Conservation (phyloP, 1,284 basidiomycete species). For the Uromyces viciae-fabae region DNA sequence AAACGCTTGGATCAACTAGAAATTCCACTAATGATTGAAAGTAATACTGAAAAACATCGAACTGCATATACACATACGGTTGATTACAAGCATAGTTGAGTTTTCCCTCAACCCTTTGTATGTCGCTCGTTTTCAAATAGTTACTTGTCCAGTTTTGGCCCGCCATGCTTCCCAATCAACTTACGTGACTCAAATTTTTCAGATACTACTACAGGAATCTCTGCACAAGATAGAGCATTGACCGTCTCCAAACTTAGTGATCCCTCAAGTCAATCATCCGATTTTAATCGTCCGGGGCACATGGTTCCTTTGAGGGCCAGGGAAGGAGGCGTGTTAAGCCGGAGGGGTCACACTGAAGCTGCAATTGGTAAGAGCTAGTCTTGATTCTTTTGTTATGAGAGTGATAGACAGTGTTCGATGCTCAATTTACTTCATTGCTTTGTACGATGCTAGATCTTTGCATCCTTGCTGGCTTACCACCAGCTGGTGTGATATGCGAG, state of each 20-base stretch:
- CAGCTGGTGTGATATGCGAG: conserved; percentile 86
- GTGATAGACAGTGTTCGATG: background rate
- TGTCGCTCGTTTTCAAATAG: background rate
- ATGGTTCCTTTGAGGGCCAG: conserved; percentile 87
- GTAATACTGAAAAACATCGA: conserved; percentile 83
- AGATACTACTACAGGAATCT: conserved; percentile 94
- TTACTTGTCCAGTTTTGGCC: conserved; percentile 7
- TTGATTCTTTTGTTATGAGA: background rate
- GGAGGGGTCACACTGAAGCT: conserved; percentile 91
- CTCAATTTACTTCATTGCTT: background rate
- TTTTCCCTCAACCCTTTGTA: background rate
- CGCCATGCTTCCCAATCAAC: no score
- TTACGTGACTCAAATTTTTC: conserved; percentile 7
- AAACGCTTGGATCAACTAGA: conserved; percentile 73
- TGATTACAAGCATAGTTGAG: conserved; percentile 76
- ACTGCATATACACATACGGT: conserved; percentile 97
- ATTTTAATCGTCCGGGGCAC: conserved; percentile 91
- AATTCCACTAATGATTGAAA: conserved; percentile 87
- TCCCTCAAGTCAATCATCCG: conserved; percentile 61
- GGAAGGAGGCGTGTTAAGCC: conserved; percentile 73
- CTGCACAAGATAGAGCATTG: conserved; percentile 86
- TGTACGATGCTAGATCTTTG: conserved; percentile 66
- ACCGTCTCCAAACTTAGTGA: conserved; percentile 75
- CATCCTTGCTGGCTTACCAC: conserved; percentile 68
- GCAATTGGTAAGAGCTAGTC: conserved; percentile 64